Evolutionary conservation across 495 filamentous ascomycete species (phyloP).

Genomic region (Hypoxylon perforatum): DNA sequence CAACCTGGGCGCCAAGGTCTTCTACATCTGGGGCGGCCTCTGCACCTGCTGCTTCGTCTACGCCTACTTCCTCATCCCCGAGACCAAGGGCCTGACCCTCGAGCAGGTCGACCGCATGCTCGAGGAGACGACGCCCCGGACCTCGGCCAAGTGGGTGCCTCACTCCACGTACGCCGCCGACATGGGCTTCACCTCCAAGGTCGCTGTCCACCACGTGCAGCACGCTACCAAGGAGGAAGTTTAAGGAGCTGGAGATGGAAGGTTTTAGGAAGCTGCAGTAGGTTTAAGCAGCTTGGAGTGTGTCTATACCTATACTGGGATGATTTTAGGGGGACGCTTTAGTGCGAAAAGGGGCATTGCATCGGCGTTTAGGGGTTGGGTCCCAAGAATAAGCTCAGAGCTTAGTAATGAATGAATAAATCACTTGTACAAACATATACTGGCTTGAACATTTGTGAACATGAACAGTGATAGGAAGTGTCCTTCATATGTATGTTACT

Average conservation of each 20-base stretch:
- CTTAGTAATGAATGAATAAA: too few species aligned
- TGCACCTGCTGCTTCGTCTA: constrained; percentile 74
- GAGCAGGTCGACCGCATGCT: constrained; percentile 93
- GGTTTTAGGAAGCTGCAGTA: too few species aligned
- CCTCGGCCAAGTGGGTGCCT: constrained; percentile 76
- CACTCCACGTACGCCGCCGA: constrained; percentile 74
- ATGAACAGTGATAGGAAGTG: too few species aligned
- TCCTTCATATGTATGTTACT: too few species aligned
- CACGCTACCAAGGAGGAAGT: constrained; percentile 28
- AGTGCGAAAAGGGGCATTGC: too few species aligned
- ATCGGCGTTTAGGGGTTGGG: too few species aligned
- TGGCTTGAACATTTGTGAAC: too few species aligned
- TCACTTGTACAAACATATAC: too few species aligned
- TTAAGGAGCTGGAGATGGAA: constrained; percentile 13
- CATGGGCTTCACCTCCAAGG: constrained; percentile 53
- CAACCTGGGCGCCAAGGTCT: constrained; percentile 77
- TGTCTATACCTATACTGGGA: too few species aligned
- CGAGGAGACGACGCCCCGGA: constrained; percentile 80
- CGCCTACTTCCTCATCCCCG: constrained; percentile 83
- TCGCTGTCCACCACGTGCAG: constrained; percentile 16
- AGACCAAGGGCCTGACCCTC: constrained; percentile 88
- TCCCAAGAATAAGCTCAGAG: too few species aligned
- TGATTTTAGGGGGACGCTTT: too few species aligned
- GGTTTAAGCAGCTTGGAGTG: too few species aligned
- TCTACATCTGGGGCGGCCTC: constrained; percentile 81